phyloP scores from a whole-genome alignment of 164 flowering plant species.

The Chimonanthus praecox region DNA sequence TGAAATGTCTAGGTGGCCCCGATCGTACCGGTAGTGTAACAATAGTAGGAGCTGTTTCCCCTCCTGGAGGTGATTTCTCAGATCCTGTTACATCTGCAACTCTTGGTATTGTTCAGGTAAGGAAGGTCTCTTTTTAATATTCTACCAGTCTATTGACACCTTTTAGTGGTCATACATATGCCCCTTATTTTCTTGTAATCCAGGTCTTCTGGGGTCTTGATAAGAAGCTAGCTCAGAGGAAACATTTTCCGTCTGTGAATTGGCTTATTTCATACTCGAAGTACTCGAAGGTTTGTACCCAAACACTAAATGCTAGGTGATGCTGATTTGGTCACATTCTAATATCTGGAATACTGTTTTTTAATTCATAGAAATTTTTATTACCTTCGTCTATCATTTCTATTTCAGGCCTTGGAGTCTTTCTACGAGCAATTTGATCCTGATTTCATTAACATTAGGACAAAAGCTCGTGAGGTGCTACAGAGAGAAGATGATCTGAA shows the following conservation, averaged over 20 bases:
- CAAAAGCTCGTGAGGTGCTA: slow-evolving; percentile 97
- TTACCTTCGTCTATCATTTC: neutral
- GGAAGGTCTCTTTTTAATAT: neutral
- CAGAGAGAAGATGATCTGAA: slow-evolving; percentile 98
- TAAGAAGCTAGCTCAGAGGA: slow-evolving; percentile 98
- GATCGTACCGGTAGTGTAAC: slow-evolving; percentile 98
- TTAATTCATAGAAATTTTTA: neutral
- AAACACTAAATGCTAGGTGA: neutral
- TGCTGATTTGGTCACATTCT: neutral
- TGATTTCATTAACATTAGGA: slow-evolving; percentile 90
- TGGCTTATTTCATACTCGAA: slow-evolving; percentile 99
- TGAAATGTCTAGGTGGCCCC: slow-evolving; percentile 96
- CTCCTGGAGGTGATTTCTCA: slow-evolving; percentile 99
- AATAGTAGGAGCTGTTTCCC: slow-evolving; percentile 99
- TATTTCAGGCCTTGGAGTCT: slow-evolving; percentile 76
- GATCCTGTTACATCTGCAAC: slow-evolving; percentile 99
- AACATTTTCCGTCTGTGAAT: slow-evolving; percentile 98
- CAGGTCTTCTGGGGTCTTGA: slow-evolving; percentile 99
- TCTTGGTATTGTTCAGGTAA: slow-evolving; percentile 96
- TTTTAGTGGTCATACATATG: neutral
- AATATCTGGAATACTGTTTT: neutral
- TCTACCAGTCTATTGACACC: neutral
- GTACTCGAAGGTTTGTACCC: slow-evolving; percentile 59
- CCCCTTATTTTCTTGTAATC: slow-evolving; percentile 1
- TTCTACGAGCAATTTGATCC: slow-evolving; percentile 93